Evolutionary conservation across 139 green algal species (phyloP), one percentile per base, ranked within the genome.

Genomic region (Picochlorum sp.): DNA sequence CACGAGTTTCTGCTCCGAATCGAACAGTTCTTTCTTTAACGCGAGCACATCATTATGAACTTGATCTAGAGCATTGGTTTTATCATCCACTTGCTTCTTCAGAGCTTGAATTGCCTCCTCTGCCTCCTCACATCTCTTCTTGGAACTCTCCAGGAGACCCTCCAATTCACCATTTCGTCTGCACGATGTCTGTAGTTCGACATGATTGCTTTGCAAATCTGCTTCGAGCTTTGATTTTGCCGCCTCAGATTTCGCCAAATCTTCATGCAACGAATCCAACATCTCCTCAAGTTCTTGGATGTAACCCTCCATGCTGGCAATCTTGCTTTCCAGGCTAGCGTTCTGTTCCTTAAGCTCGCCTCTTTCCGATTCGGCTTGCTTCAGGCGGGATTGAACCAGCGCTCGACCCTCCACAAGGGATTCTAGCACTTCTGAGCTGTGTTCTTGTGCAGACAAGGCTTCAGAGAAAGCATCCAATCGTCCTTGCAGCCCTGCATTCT

Each of bases 391-490:
- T 54, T 62, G 56, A 28, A 76, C 45, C 5, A 58, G 30, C 0
- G 70, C 63, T 45, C 69, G 62, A 14, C 63, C 56, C 45, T 76
- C 63, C 8, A 63, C 63, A 4, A 76, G 56, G 15, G 54, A 54
- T 45, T 71, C 37, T 32, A 72, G 20, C 21, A 67, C 63, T 20
- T 66, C 64, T 37, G 64, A 62, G 4, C 18, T 32, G 10, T 37
- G 49, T 16, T 72, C 63, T 49, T 70, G 45, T 3, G 61, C 21
- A 30, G 37, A 18, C 23, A 76, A 47, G 6, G 63, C 68, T 30
- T 72, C 63, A 63, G 61, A 34, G 13, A 65, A 32, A 15, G 58
- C 58, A 18, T 65, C 58, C 8, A 65, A 6, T 28, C 58, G 8
- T 28, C 58, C 58, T 52, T 65, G 13, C 13, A 65, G 58, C 13